Conservation (phyloP, 371 early-diverging fungal genomes). For the Mortierella sp. region DNA sequence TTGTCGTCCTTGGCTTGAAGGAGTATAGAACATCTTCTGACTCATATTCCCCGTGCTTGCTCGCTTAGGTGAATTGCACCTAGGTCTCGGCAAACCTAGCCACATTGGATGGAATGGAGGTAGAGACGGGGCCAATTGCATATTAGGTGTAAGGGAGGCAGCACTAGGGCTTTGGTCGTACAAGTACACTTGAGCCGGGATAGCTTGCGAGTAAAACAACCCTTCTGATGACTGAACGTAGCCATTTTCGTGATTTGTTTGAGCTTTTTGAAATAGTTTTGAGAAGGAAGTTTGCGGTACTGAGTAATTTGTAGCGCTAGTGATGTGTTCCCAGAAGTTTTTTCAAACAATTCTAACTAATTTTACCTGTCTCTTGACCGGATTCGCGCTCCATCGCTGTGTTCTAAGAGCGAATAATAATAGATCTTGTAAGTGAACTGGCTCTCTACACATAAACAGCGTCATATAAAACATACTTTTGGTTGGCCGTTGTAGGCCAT, state of each 20-base stretch:
- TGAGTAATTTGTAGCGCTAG: too few relatives aligned
- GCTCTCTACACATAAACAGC: neutral
- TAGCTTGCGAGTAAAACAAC: slow-evolving; percentile 15
- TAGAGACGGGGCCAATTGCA: neutral
- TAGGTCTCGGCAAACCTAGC: neutral
- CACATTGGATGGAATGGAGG: slow-evolving; percentile 6
- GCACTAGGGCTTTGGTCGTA: slow-evolving; percentile 20
- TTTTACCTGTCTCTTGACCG: neutral
- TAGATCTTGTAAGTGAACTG: neutral
- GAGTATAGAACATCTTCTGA: neutral
- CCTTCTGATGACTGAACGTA: slow-evolving; percentile 23
- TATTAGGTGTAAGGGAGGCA: neutral
- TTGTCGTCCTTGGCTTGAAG: slow-evolving; percentile 4
- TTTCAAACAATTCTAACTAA: too few relatives aligned
- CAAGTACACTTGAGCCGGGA: slow-evolving; percentile 16
- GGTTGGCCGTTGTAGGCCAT: neutral
- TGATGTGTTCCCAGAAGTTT: too few relatives aligned
- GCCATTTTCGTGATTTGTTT: neutral
- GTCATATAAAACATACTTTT: neutral
- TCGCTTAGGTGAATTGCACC: neutral
- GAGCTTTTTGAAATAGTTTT: too few relatives aligned
- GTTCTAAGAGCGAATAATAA: neutral
- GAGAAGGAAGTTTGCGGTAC: too few relatives aligned
- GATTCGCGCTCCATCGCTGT: neutral
- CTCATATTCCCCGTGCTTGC: neutral